Conservation (phyloP, 2,329 filamentous ascomycete species). For the Neocatenulostroma microsporum region DNA sequence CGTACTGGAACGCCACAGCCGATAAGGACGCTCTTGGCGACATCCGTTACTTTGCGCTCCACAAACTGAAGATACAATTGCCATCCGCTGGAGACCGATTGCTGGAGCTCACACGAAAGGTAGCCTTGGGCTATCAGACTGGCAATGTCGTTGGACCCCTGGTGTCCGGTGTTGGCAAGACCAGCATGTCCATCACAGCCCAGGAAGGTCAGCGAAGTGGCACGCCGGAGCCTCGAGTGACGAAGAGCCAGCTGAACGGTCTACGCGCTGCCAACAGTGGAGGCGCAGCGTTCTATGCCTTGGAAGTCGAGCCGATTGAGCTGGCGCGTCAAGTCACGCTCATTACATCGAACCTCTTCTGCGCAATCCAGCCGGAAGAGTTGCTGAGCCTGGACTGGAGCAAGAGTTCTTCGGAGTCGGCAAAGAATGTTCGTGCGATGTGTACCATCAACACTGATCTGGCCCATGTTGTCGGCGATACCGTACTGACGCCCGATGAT, state of each 20-base stretch:
- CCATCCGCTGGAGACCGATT: slow-evolving; percentile 75
- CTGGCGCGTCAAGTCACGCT: slow-evolving; percentile 86
- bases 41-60: slow-evolving; percentile 73
- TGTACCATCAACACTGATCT: slow-evolving; percentile 85
- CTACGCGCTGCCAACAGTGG: slow-evolving; percentile 69
- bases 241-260: slow-evolving; percentile 65
- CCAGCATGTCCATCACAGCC: slow-evolving; percentile 64
- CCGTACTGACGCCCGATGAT: slow-evolving; percentile 80
- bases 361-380: slow-evolving; percentile 84
- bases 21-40: slow-evolving; percentile 68
- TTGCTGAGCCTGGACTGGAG: slow-evolving; percentile 89
- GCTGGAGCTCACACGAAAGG: slow-evolving; percentile 68
- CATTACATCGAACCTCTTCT: slow-evolving; percentile 87
- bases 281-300: slow-evolving; percentile 60
- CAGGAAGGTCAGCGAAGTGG: slow-evolving; percentile 34
- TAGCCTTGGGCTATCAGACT: slow-evolving; percentile 52
- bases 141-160: slow-evolving; percentile 35
- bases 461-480: slow-evolving; percentile 86
- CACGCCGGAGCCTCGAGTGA: slow-evolving; percentile 60
- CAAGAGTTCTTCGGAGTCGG: slow-evolving; percentile 70
- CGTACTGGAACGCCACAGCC: slow-evolving; percentile 79
- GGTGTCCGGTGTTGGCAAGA: slow-evolving; percentile 84
- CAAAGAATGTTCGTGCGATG: slow-evolving; percentile 90
- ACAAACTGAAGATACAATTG: slow-evolving; percentile 59
- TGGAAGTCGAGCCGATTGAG: slow-evolving; percentile 88